phyloP scores from a whole-genome alignment of 345 rosid genomes.

The Acer campestre region DNA sequence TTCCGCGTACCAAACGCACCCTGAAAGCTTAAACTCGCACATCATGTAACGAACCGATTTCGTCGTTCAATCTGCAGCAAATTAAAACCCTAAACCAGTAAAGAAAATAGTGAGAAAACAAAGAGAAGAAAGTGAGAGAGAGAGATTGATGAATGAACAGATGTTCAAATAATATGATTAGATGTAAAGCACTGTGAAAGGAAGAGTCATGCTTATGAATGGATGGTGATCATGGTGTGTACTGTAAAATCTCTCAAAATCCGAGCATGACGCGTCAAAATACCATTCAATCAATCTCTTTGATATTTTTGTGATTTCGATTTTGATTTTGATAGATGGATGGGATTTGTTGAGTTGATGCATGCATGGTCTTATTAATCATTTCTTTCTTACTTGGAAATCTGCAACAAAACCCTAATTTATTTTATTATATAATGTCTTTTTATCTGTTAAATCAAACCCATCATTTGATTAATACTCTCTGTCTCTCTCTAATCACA shows the following conservation, averaged over 20 bases:
- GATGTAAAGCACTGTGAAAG: slow-evolving; percentile 45
- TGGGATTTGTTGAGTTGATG: slow-evolving; percentile 51
- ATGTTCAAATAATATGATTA: slow-evolving; percentile 28
- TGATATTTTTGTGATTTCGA: not conserved
- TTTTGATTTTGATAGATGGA: slow-evolving; percentile 36
- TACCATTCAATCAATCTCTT: slow-evolving; percentile 28
- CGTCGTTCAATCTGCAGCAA: not conserved
- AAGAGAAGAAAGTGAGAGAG: not conserved
- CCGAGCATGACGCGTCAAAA: slow-evolving; percentile 57
- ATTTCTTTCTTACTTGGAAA: slow-evolving; percentile 15
- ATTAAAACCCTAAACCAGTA: slow-evolving; percentile 12
- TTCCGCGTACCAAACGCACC: too few species aligned
- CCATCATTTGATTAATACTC: not conserved
- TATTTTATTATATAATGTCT: not conserved
- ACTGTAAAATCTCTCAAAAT: slow-evolving; percentile 30
- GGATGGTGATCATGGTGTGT: not conserved
- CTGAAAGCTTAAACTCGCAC: too few species aligned
- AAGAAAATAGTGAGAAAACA: not conserved
- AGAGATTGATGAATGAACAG: too few species aligned
- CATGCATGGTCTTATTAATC: slow-evolving; percentile 38
- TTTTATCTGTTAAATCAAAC: not conserved
- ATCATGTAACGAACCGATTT: too few species aligned
- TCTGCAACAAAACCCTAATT: not conserved
- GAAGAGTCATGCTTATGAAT: not conserved
- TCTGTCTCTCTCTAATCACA: not conserved